Percentiles rank a stretch among this genome's conserved stretches.
Conservation (phyloP, 2,329 filamentous ascomycete species). For the Fusarium fracticaudum region DNA sequence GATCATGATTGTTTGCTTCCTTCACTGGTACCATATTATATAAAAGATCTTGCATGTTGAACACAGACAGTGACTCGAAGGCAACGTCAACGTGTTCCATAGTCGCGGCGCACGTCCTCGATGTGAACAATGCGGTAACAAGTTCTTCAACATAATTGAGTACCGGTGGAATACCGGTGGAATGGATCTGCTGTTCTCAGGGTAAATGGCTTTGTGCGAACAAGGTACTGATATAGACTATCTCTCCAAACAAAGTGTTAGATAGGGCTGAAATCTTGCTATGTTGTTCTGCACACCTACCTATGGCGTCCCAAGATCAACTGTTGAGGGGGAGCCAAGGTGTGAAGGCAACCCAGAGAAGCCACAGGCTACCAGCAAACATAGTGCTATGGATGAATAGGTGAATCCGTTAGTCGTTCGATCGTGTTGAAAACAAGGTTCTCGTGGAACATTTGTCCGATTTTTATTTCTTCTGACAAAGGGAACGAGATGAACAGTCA, state of each 20-base stretch:
- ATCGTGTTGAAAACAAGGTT: slow-evolving; percentile 25
- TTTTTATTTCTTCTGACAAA: slow-evolving; percentile 47
- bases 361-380: background rate
- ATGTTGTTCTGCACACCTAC: slow-evolving; percentile 1
- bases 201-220: slow-evolving; percentile 13
- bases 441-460: slow-evolving; percentile 43
- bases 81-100: background rate
- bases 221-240: background rate
- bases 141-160: background rate
- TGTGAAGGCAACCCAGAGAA: slow-evolving; percentile 3
- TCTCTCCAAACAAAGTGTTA: slow-evolving; percentile 2
- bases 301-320: background rate
- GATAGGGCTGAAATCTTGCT: background rate
- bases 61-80: background rate
- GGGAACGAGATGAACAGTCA: slow-evolving; percentile 40
- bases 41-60: background rate
- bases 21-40: slow-evolving; percentile 7
- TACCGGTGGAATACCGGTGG: background rate
- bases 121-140: slow-evolving; percentile 7
- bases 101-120: background rate
- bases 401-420: slow-evolving; percentile 18
- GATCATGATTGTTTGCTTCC: background rate
- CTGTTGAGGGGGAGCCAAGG: background rate
- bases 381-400: background rate
- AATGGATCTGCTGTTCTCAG: background rate